Evolutionary conservation across 2,329 filamentous ascomycete species (phyloP).

Genomic region (Keithomyces neogunnii): DNA sequence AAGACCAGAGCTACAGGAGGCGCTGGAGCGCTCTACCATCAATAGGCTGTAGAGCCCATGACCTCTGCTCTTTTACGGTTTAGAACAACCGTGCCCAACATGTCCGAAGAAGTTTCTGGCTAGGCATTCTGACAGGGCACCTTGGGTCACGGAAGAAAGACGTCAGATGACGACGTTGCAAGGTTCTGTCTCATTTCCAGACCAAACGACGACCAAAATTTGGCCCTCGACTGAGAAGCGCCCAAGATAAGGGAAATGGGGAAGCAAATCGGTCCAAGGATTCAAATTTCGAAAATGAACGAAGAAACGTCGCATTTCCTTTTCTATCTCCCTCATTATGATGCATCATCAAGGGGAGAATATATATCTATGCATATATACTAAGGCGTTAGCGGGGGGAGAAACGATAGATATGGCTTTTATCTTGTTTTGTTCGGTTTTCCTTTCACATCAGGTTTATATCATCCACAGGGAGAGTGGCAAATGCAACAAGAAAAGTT

Average conservation of each 20-base stretch:
- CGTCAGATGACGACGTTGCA: not conserved
- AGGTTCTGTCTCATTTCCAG: not conserved
- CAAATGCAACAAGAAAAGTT: not conserved
- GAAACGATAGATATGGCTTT: conserved; percentile 6
- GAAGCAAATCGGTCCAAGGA: not conserved
- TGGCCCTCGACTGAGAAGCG: not conserved
- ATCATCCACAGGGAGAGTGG: not conserved
- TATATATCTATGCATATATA: conserved; percentile 8
- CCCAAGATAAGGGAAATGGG: not conserved
- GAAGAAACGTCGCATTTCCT: not conserved
- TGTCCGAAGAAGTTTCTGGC: not conserved
- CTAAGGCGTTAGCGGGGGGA: conserved; percentile 8
- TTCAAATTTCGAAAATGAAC: not conserved
- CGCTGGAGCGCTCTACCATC: conserved; percentile 72
- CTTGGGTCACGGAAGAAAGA: not conserved
- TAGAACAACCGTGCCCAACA: not conserved
- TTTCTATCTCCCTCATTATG: not conserved
- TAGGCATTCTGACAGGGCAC: not conserved
- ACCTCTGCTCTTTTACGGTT: not conserved
- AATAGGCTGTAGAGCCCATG: conserved; percentile 27
- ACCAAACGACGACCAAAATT: not conserved
- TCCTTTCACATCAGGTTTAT: not conserved
- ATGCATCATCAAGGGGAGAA: conserved; percentile 1
- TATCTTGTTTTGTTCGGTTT: conserved; percentile 1
- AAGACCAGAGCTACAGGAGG: conserved; percentile 81